Conservation (phyloP, 148 eudicot species). For the Amaranthus hypochondriacus region DNA sequence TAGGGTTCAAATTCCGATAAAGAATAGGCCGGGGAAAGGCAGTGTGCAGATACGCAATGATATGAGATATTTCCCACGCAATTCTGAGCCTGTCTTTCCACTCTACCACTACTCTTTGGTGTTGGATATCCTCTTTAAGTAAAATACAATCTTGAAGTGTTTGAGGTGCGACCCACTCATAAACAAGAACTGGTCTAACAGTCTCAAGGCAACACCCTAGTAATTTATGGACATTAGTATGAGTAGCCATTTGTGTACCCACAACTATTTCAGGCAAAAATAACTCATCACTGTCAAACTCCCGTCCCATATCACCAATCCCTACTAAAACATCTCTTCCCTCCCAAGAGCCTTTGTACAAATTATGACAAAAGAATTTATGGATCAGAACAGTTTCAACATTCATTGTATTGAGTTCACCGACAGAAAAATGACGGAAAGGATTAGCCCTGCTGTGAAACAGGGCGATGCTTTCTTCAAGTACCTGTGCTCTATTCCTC, state of each 20-base stretch:
- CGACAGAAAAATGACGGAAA: conserved; percentile 1
- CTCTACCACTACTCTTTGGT: background rate
- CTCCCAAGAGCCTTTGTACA: conserved; percentile 12
- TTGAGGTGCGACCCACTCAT: conserved; percentile 1
- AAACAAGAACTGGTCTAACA: background rate
- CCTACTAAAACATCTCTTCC: background rate
- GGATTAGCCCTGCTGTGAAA: conserved; percentile 7
- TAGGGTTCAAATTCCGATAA: background rate
- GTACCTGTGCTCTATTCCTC: background rate
- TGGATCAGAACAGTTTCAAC: background rate
- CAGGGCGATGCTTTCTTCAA: conserved; percentile 5
- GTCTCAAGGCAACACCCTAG: conserved; percentile 13
- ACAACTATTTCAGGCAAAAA: conserved; percentile 10
- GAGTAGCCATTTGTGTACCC: background rate
- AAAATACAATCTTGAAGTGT: background rate
- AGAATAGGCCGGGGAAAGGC: background rate
- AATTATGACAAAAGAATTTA: background rate
- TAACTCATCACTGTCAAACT: too few relatives aligned
- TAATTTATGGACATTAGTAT: background rate
- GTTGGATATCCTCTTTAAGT: background rate
- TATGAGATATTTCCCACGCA: background rate
- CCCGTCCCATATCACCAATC: too few relatives aligned
- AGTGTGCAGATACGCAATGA: too few relatives aligned
- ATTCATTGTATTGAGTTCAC: conserved; percentile 13
- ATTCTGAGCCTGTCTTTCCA: conserved; percentile 14